These are phyloP conservation scores for Scheffersomyces coipomensis DNA, from an alignment of 805 yeast species.

Conservation along the genomic window DNA sequence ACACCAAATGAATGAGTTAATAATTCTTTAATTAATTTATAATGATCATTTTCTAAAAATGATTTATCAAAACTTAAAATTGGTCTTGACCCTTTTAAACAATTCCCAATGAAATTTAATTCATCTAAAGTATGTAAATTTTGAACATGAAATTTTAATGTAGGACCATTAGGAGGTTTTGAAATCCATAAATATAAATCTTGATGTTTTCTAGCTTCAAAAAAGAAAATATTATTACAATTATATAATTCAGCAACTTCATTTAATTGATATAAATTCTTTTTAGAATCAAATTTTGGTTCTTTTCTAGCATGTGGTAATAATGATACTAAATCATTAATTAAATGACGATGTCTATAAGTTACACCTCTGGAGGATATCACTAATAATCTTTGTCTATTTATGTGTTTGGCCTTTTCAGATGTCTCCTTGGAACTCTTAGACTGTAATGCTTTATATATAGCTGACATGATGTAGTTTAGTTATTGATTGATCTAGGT, in stretches of 20 bases:
- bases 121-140: slow-evolving; percentile 96
- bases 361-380: slow-evolving; percentile 95
- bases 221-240: slow-evolving; percentile 91
- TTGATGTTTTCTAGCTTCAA: slow-evolving; percentile 94
- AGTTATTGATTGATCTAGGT: no score
- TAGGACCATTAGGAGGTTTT: slow-evolving; percentile 98
- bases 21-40: slow-evolving; percentile 70
- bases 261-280: slow-evolving; percentile 81
- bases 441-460: slow-evolving; percentile 44
- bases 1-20: slow-evolving; percentile 69
- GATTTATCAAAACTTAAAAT: slow-evolving; percentile 81
- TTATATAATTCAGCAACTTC: slow-evolving; percentile 96
- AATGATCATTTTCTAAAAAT: slow-evolving; percentile 66
- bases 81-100: slow-evolving; percentile 94
- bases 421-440: slow-evolving; percentile 48
- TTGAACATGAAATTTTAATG: slow-evolving; percentile 88
- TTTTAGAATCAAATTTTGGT: slow-evolving; percentile 92
- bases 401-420: slow-evolving; percentile 56
- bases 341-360: slow-evolving; percentile 91
- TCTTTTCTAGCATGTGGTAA: slow-evolving; percentile 96
- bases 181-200: slow-evolving; percentile 94
- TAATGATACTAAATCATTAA: slow-evolving; percentile 72
- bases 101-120: slow-evolving; percentile 93
- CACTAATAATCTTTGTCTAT: slow-evolving; percentile 84
- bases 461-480: slow-evolving; percentile 52